Evolutionary conservation across 2,329 filamentous ascomycete species (phyloP).

Genomic region (Fusarium devonianum): DNA sequence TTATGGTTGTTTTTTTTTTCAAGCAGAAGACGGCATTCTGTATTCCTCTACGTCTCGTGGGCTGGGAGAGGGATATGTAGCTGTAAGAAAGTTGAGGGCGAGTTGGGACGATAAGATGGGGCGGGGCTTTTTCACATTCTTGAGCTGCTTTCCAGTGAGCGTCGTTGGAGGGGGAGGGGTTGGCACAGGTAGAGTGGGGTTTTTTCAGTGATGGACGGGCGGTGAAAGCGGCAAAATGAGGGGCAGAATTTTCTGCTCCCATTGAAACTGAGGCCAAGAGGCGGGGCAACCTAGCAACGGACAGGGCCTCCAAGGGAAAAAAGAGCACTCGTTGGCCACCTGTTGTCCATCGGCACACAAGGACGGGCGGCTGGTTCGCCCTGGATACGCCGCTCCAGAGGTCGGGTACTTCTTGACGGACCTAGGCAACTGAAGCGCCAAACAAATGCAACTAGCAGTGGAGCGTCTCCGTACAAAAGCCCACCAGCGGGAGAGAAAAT

Average conservation of each 20-base stretch:
- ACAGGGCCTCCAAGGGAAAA: not conserved
- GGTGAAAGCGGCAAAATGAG: slow-evolving; percentile 42
- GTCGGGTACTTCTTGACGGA: slow-evolving; percentile 1
- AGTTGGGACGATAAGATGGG: slow-evolving; percentile 35
- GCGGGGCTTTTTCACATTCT: slow-evolving; percentile 30
- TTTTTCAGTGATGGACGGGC: slow-evolving; percentile 31
- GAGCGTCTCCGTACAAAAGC: slow-evolving; percentile 14
- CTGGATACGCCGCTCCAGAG: slow-evolving; percentile 11
- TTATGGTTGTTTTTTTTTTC: too few relatives aligned
- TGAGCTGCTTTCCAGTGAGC: slow-evolving; percentile 15
- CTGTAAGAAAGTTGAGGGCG: slow-evolving; percentile 25
- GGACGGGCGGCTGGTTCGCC: slow-evolving; percentile 17
- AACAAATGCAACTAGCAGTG: slow-evolving; percentile 25
- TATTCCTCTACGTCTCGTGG: too few relatives aligned
- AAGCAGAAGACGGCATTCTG: too few relatives aligned
- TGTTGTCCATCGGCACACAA: slow-evolving; percentile 21
- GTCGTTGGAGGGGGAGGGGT: slow-evolving; percentile 32
- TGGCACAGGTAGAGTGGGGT: slow-evolving; percentile 20
- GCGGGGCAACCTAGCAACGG: slow-evolving; percentile 31
- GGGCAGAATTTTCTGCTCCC: slow-evolving; percentile 41
- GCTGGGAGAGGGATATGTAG: slow-evolving; percentile 34
- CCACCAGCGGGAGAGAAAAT: slow-evolving; percentile 19
- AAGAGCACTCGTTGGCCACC: not conserved
- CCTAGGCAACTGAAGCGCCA: slow-evolving; percentile 5
- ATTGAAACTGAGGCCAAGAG: slow-evolving; percentile 25